phyloP scores from a whole-genome alignment of 108 stramenopile genomes.

The Cyclotella kingstonii region DNA sequence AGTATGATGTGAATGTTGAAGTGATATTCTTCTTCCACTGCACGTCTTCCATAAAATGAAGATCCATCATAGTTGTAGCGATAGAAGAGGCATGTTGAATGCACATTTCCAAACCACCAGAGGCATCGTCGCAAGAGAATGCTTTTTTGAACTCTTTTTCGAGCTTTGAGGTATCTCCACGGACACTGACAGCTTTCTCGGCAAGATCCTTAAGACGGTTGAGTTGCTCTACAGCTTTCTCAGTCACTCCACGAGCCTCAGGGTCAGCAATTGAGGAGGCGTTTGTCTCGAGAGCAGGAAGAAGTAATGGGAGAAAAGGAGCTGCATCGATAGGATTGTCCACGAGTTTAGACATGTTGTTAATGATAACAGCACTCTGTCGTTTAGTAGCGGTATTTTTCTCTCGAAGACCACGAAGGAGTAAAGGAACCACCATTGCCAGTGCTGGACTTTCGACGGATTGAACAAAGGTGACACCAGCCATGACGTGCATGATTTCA shows the following conservation, averaged over 20 bases:
- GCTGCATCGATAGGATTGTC: constrained; percentile 94
- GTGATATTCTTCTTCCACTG: constrained; percentile 87
- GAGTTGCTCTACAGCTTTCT: constrained; percentile 83
- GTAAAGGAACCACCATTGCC: constrained; percentile 98
- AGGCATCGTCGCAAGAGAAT: constrained; percentile 49
- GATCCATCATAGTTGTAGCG: constrained; percentile 89
- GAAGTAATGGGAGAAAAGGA: constrained; percentile 93
- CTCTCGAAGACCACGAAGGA: constrained; percentile 94
- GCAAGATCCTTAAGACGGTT: constrained; percentile 81
- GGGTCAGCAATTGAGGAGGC: constrained; percentile 95
- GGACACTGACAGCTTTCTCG: constrained; percentile 75
- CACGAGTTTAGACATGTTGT: constrained; percentile 98
- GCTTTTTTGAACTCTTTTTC: constrained; percentile 65
- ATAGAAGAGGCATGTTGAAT: constrained; percentile 70
- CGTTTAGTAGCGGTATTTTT: constrained; percentile 92
- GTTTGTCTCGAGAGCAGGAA: constrained; percentile 94
- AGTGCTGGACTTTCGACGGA: constrained; percentile 97
- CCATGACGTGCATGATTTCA: constrained; percentile 96
- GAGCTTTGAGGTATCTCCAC: constrained; percentile 85
- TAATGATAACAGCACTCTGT: constrained; percentile 97
- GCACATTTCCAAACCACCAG: constrained; percentile 50
- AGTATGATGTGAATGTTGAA: constrained; percentile 53
- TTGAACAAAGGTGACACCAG: constrained; percentile 97
- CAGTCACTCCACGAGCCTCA: constrained; percentile 89
- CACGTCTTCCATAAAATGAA: constrained; percentile 86